These are phyloP conservation scores for Globisporangium rhizosaccharum DNA, from an alignment of 352 stramenopile genomes.

Conservation along the genomic window DNA sequence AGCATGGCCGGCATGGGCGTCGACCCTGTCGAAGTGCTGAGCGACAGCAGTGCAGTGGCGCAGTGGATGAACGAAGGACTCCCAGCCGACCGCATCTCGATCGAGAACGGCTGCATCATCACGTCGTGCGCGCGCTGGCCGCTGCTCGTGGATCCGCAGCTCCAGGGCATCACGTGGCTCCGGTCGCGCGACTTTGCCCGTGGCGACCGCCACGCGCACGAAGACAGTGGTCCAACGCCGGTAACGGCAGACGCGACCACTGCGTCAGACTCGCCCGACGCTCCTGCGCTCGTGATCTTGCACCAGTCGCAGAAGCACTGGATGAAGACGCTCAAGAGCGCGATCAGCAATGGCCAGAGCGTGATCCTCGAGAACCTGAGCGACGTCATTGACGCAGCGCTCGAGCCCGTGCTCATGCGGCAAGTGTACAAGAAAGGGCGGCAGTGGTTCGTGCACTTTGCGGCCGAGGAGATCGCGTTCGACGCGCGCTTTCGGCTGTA, in stretches of 20 bases:
- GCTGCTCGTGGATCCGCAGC: conserved; percentile 87
- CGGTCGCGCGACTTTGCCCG: conserved; percentile 42
- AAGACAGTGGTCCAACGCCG: neutral
- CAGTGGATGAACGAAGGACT: conserved; percentile 92
- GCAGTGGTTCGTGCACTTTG: conserved; percentile 85
- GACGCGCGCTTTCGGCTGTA: conserved; percentile 84
- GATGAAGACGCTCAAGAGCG: conserved; percentile 66
- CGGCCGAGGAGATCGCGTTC: conserved; percentile 88
- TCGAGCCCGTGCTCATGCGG: conserved; percentile 88
- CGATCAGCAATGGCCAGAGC: conserved; percentile 69
- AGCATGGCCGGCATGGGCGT: conserved; percentile 13
- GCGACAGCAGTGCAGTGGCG: conserved; percentile 74
- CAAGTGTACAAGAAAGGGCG: conserved; percentile 86
- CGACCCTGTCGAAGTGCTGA: conserved; percentile 86
- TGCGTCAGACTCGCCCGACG: neutral
- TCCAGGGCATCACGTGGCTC: conserved; percentile 88
- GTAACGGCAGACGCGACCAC: neutral
- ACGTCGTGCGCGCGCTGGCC: conserved; percentile 85
- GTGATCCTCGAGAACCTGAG: conserved; percentile 90
- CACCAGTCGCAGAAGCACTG: conserved; percentile 73
- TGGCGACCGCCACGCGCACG: conserved; percentile 1
- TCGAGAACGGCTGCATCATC: conserved; percentile 92
- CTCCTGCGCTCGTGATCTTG: conserved; percentile 52
- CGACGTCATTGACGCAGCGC: conserved; percentile 78
- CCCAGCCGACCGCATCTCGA: conserved; percentile 86